Percentiles rank a stretch among this genome's conserved stretches.
Conservation (phyloP, 2,329 filamentous ascomycete species). For the Colletotrichum cuscutae region DNA sequence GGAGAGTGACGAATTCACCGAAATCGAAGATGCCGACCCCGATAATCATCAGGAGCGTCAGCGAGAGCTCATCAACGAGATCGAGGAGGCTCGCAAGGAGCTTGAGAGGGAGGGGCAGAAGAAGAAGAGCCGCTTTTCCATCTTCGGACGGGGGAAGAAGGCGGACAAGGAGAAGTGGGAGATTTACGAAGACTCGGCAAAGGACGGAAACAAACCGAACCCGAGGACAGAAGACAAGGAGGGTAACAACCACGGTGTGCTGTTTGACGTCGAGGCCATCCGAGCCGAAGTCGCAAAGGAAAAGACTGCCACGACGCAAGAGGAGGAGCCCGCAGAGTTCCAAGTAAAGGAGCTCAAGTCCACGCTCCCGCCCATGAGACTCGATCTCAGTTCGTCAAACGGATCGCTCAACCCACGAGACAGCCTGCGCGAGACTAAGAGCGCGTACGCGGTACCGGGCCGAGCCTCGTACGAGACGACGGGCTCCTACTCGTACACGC, state of each 20-base stretch:
- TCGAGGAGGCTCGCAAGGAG: constrained; percentile 91
- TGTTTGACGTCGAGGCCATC: constrained; percentile 97
- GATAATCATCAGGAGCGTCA: constrained; percentile 91
- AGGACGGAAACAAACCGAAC: constrained; percentile 48
- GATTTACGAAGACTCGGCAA: constrained; percentile 79
- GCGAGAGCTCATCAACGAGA: constrained; percentile 93
- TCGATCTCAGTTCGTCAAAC: constrained; percentile 64
- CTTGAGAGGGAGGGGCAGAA: constrained; percentile 80
- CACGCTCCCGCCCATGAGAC: constrained; percentile 89
- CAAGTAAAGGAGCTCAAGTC: constrained; percentile 85
- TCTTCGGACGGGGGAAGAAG: constrained; percentile 87
- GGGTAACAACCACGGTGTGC: constrained; percentile 70
- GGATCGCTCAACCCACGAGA: constrained; percentile 44
- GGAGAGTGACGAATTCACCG: constrained; percentile 91
- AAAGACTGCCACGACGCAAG: constrained; percentile 53
- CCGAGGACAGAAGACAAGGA: constrained; percentile 59
- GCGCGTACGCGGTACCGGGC: constrained; percentile 50
- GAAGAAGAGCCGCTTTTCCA: constrained; percentile 69
- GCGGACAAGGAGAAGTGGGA: constrained; percentile 91
- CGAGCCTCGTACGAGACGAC: constrained; percentile 40
- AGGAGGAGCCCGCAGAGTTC: constrained; percentile 60
- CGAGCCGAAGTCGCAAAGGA: constrained; percentile 84
- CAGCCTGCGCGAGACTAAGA: constrained; percentile 57
- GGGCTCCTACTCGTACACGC: constrained; percentile 35
- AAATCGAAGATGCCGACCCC: constrained; percentile 97